phyloP scores from a whole-genome alignment of 192 early-diverging fungal genomes.

The Coemansia sp. region DNA sequence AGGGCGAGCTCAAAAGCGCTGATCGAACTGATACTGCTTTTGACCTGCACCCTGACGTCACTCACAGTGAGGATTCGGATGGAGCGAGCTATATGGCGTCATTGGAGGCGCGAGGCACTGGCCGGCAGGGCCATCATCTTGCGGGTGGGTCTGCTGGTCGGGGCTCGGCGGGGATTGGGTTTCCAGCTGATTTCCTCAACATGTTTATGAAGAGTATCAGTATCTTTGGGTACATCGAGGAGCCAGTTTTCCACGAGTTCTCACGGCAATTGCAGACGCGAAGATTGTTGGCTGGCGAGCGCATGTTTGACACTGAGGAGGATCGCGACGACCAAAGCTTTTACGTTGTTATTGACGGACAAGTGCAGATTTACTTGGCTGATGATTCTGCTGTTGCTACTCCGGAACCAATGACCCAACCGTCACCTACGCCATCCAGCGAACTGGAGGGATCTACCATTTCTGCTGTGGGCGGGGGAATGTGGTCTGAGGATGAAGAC shows the following conservation, averaged over 20 bases:
- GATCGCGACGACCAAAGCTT: constrained; percentile 69
- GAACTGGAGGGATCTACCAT: not conserved
- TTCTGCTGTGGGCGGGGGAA: constrained; percentile 24
- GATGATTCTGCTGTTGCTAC: constrained; percentile 2
- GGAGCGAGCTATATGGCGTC: constrained; percentile 36
- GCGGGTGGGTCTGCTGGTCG: not conserved
- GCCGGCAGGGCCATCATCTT: not conserved
- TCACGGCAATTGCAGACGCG: constrained; percentile 85
- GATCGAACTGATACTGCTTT: constrained; percentile 24
- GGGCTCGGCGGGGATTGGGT: constrained; percentile 27
- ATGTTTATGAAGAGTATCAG: constrained; percentile 73
- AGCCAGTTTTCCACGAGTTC: constrained; percentile 95
- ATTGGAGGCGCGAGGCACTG: constrained; percentile 33
- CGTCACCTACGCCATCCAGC: constrained; percentile 1
- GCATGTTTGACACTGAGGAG: constrained; percentile 73
- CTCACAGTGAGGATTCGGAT: constrained; percentile 35
- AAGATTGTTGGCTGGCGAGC: constrained; percentile 72
- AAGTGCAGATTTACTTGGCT: constrained; percentile 83
- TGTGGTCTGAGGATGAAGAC: constrained; percentile 2
- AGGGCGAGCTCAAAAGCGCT: constrained; percentile 14
- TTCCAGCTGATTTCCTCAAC: constrained; percentile 53
- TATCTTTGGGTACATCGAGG: constrained; percentile 96
- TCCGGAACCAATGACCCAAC: not conserved
- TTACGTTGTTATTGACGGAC: constrained; percentile 95
- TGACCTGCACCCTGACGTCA: constrained; percentile 51